Evolutionary conservation across 768 basidiomycete species (phyloP).

Genomic region (Tricholoma sp.): DNA sequence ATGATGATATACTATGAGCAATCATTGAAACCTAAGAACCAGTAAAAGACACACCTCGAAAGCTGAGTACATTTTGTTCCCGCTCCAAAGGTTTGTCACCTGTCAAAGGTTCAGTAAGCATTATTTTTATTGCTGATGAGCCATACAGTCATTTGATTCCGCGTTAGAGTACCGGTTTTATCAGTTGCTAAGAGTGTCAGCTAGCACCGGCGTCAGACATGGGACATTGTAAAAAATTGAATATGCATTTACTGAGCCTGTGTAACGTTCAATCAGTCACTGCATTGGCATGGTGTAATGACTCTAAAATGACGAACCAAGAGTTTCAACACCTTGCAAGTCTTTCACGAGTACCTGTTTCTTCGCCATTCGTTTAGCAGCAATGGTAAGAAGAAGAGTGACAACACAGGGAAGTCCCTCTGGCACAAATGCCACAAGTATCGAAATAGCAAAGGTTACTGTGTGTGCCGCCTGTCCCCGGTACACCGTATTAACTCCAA

Average conservation of each 20-base stretch:
- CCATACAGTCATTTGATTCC: constrained; percentile 66
- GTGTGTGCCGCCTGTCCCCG: constrained; percentile 55
- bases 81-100: constrained; percentile 67
- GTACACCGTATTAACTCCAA: constrained; percentile 63
- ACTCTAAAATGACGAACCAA: constrained; percentile 36
- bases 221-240: neutral
- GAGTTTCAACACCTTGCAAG: constrained; percentile 66
- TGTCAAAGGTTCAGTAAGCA: constrained; percentile 12
- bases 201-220: constrained; percentile 25
- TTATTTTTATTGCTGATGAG: neutral
- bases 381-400: constrained; percentile 61
- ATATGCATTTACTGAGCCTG: constrained; percentile 33
- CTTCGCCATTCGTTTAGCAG: constrained; percentile 66
- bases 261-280: constrained; percentile 19
- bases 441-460: constrained; percentile 57
- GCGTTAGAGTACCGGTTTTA: constrained; percentile 66
- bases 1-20: neutral
- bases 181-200: constrained; percentile 65
- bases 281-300: neutral
- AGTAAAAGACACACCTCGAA: constrained; percentile 42
- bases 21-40: neutral
- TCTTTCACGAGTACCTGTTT: constrained; percentile 73
- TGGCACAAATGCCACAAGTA: constrained; percentile 57
- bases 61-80: constrained; percentile 54
- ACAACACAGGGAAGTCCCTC: constrained; percentile 66